A percentile compares a stretch with the other conserved stretches of the same genome.
Conservation (phyloP, 371 early-diverging fungal genomes). For the Globomyces sp. region DNA sequence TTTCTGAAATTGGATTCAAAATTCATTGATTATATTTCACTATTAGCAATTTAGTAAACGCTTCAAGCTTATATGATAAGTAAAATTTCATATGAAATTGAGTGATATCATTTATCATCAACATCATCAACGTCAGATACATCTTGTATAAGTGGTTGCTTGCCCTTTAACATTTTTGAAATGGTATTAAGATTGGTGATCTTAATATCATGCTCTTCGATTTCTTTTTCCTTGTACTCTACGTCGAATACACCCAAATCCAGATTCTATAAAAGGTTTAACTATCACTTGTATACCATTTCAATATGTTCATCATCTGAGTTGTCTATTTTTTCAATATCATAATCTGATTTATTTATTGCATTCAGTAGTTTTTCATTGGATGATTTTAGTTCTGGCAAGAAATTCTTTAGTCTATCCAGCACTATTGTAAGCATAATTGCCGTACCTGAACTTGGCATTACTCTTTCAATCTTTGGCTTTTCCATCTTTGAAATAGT, state of each 20-base stretch:
- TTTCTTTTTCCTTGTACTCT: not conserved
- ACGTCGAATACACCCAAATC: not conserved
- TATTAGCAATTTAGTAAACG: not conserved
- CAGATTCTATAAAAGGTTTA: not conserved
- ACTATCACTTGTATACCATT: not conserved
- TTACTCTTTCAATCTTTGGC: too few relatives aligned
- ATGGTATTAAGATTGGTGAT: not conserved
- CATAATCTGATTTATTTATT: not conserved
- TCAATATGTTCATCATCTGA: not conserved
- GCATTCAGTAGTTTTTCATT: not conserved
- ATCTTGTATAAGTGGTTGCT: not conserved
- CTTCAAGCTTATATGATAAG: not conserved
- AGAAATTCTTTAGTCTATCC: not conserved
- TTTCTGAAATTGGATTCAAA: not conserved
- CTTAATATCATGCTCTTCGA: not conserved
- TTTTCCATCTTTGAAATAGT: too few relatives aligned
- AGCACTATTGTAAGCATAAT: not conserved
- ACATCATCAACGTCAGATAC: not conserved
- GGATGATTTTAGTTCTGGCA: not conserved
- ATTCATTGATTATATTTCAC: not conserved
- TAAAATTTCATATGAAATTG: not conserved
- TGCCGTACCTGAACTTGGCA: too few relatives aligned
- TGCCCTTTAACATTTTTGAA: not conserved
- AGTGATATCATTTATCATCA: not conserved
- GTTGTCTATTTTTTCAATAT: not conserved